These are phyloP conservation scores for Candida nanaspora DNA, from an alignment of 805 yeast species.

Conservation along the genomic window DNA sequence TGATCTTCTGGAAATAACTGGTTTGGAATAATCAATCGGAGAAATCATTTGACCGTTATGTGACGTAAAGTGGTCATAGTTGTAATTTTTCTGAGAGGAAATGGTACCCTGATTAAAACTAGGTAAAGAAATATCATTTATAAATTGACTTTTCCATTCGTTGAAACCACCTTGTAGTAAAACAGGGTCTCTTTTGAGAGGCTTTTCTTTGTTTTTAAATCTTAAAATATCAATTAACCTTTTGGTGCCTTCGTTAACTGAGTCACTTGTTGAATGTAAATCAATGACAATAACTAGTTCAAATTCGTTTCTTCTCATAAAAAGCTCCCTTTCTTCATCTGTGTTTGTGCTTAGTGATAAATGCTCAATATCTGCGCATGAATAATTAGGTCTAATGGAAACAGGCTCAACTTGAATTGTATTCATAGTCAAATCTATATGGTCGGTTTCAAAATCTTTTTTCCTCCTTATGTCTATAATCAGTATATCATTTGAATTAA, in stretches of 20 bases:
- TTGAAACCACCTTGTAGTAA: conserved; percentile 52
- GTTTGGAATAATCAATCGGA: conserved; percentile 14
- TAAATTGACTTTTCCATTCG: conserved; percentile 42
- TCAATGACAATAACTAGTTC: conserved; percentile 66
- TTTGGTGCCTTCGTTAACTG: conserved; percentile 14
- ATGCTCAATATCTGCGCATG: conserved; percentile 62
- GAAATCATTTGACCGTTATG: conserved; percentile 5
- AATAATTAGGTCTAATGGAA: conserved; percentile 39
- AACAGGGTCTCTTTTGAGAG: conserved; percentile 33
- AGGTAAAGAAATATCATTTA: background rate
- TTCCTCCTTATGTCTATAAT: conserved; percentile 67
- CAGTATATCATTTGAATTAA: conserved; percentile 33
- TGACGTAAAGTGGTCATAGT: background rate
- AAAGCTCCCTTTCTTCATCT: conserved; percentile 44
- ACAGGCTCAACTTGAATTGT: conserved; percentile 74
- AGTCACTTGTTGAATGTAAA: conserved; percentile 22
- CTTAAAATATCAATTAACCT: conserved; percentile 31
- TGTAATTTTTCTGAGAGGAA: no score
- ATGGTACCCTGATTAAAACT: background rate
- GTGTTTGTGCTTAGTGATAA: conserved; percentile 52
- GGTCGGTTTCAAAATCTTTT: conserved; percentile 52
- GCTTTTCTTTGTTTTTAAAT: conserved; percentile 28
- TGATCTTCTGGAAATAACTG: conserved; percentile 8
- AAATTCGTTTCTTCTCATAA: conserved; percentile 45
- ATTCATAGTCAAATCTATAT: conserved; percentile 47